These are phyloP conservation scores for Anethum foeniculum DNA, from an alignment of 140 eudicot genomes.

Conservation along the genomic window DNA sequence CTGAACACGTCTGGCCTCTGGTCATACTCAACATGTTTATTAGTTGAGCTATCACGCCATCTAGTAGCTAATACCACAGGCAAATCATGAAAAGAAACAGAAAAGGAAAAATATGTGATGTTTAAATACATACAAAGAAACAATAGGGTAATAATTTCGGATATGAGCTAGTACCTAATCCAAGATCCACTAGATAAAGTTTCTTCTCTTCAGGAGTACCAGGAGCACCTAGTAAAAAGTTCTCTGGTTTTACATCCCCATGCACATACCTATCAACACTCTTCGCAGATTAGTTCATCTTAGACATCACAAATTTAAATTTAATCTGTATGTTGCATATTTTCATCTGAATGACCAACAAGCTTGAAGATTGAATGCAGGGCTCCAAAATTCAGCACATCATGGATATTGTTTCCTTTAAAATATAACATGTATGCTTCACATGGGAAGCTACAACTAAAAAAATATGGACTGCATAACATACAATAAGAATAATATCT, in stretches of 20 bases:
- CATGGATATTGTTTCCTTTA: neutral
- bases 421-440: neutral
- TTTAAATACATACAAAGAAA: neutral
- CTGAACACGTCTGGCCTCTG: conserved; percentile 80
- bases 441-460: neutral
- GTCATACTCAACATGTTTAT: conserved; percentile 64
- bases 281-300: neutral
- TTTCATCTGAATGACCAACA: neutral
- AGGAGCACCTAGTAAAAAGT: conserved; percentile 69
- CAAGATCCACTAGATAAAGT: conserved; percentile 69
- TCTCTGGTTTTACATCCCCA: conserved; percentile 83
- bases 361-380: neutral
- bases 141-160: neutral
- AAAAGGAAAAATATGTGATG: neutral
- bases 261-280: conserved; percentile 45
- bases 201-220: conserved; percentile 69
- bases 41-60: conserved; percentile 52
- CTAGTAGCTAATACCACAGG: conserved; percentile 48
- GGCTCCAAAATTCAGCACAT: neutral
- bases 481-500: neutral
- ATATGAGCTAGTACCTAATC: conserved; percentile 38
- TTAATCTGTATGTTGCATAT: neutral
- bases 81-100: neutral
- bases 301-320: neutral
- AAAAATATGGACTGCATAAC: neutral